phyloP scores from a whole-genome alignment of 2,329 filamentous ascomycete species.

The Neonectria faginata region DNA sequence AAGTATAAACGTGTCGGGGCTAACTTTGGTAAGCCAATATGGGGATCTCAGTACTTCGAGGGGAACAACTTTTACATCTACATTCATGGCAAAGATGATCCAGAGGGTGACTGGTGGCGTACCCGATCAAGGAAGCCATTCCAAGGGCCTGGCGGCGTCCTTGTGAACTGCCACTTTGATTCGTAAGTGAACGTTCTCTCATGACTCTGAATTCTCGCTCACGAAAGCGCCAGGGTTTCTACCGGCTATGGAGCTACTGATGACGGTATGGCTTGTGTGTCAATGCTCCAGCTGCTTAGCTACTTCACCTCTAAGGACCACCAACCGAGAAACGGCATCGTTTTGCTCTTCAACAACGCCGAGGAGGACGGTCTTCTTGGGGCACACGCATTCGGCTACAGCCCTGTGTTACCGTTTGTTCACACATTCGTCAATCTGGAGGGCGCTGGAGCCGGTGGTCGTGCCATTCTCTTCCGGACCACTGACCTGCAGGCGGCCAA shows the following conservation, averaged over 20 bases:
- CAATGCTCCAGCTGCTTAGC: slow-evolving; percentile 84
- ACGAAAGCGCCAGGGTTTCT: slow-evolving; percentile 71
- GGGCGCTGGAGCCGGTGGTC: slow-evolving; percentile 90
- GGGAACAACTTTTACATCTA: slow-evolving; percentile 93
- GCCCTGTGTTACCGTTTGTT: slow-evolving; percentile 82
- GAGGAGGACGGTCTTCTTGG: slow-evolving; percentile 95
- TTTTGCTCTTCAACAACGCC: slow-evolving; percentile 92
- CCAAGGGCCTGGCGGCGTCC: slow-evolving; percentile 77
- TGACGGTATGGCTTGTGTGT: slow-evolving; percentile 91
- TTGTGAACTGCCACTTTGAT: slow-evolving; percentile 96
- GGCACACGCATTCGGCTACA: slow-evolving; percentile 84
- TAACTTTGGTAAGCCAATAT: slow-evolving; percentile 42
- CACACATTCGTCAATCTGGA: slow-evolving; percentile 95
- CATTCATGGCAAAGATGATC: slow-evolving; percentile 83
- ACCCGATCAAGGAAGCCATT: slow-evolving; percentile 56
- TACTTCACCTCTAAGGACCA: slow-evolving; percentile 82
- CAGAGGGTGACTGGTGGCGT: slow-evolving; percentile 80
- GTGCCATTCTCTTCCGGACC: slow-evolving; percentile 87
- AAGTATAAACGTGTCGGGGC: slow-evolving; percentile 30
- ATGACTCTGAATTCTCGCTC: slow-evolving; percentile 21
- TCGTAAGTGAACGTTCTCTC: slow-evolving; percentile 56
- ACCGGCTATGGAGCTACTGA: slow-evolving; percentile 95
- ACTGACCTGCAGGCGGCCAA: slow-evolving; percentile 88
- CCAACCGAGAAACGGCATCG: slow-evolving; percentile 81
- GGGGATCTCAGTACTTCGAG: slow-evolving; percentile 82